A percentile compares a stretch with the other conserved stretches of the same genome.
These are phyloP conservation scores for Lupinus albus DNA, from an alignment of 306 rosid genomes.

Conservation along the genomic window DNA sequence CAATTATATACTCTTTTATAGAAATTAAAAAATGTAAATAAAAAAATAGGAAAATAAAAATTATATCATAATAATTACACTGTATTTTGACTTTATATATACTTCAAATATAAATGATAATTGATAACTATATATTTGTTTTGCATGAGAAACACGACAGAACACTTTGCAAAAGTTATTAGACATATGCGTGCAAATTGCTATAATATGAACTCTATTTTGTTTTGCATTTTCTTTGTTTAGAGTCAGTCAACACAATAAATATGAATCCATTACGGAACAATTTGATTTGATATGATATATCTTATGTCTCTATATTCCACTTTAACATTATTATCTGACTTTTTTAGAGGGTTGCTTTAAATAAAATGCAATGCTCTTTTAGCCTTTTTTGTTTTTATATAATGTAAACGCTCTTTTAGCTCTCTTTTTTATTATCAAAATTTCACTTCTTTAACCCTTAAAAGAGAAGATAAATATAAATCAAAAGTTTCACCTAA, in stretches of 20 bases:
- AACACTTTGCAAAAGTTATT: conserved; percentile 34
- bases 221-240: not conserved
- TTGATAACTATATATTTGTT: not conserved
- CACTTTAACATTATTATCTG: conserved; percentile 24
- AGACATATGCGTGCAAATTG: conserved; percentile 13
- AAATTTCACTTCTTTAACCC: not conserved
- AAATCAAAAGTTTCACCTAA: not conserved
- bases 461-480: conserved; percentile 16
- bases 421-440: too few species aligned
- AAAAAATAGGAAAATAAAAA: too few species aligned
- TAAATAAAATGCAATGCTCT: not conserved
- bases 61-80: too few species aligned
- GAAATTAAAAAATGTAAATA: too few species aligned
- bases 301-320: not conserved
- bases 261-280: conserved; percentile 31
- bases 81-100: too few species aligned
- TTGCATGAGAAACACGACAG: conserved; percentile 37
- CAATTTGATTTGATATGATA: conserved; percentile 10
- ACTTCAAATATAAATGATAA: too few species aligned
- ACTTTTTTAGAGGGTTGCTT: conserved; percentile 14
- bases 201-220: not conserved
- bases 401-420: not conserved
- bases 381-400: not conserved
- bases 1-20: too few species aligned
- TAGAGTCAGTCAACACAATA: conserved; percentile 22